Evolutionary conservation across 352 stramenopile species (phyloP), one percentile per base, ranked within the genome.

Genomic region (Pythium rhizo-oryzae): DNA sequence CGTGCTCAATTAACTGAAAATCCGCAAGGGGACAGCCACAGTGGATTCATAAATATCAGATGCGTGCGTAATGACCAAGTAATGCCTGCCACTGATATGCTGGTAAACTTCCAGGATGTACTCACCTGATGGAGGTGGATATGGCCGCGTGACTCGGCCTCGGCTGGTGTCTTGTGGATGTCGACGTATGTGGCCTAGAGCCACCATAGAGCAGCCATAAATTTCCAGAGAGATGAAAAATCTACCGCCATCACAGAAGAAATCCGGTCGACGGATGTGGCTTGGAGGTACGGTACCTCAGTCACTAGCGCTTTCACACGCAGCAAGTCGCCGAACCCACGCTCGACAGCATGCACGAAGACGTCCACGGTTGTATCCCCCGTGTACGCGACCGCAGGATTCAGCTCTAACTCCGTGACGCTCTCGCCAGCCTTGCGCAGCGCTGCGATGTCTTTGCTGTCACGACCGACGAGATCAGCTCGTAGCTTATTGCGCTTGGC

Each of bases 371-470:
- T 91, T 9, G 87, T 96, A 68, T 96, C 87, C 21, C 87, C 87
- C 11, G 87, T 96, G 75, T 96, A 96, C 30, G 85, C 87, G 62
- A 96, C 86, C 64, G 89, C 79, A 0, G 87, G 83, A 1, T 56
- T 77, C 24, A 81, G 21, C 8, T 70, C 46, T 0, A 59, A 55
- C 6, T 49, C 63, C 9, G 78, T 90, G 50, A 94, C 75, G 24
- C 79, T 70, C 2, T 83, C 64, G 9, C 85, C 85, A 15, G 75
- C 65, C 3, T 79, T 75, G 37, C 69, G 75, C 11, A 88, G 46
- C 23, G 73, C 79, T 5, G 74, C 81, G 58, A 96, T 82, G 25
- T 90, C 85, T 0, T 67, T 62, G 7, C 77, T 62, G 2, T 69
- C 33, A 0, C 84, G 57, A 0, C 78, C 77, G 5, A 78, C 67